Percentiles rank a stretch among this genome's conserved stretches.
phyloP scores from a whole-genome alignment of 257 asterid species.

The Jasminum sambac region DNA sequence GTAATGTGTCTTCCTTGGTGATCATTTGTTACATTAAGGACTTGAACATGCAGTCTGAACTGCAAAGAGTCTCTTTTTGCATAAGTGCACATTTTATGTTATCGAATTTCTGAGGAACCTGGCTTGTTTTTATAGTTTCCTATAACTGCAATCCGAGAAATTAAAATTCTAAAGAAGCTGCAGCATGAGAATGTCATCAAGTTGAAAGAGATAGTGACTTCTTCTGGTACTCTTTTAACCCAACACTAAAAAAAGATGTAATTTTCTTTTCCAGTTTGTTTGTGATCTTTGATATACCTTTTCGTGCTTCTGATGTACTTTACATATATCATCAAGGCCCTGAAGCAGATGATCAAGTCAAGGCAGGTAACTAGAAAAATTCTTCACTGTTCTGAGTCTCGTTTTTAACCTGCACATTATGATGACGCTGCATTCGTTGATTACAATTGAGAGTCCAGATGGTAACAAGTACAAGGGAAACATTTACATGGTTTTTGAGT shows the following conservation, averaged over 20 bases:
- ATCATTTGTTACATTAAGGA: background rate
- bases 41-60: slow-evolving; percentile 1
- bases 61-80: slow-evolving; percentile 15
- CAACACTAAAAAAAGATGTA: slow-evolving; percentile 12
- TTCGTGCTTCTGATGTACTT: slow-evolving; percentile 20
- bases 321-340: slow-evolving; percentile 56
- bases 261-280: slow-evolving; percentile 20
- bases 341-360: slow-evolving; percentile 63
- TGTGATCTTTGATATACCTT: slow-evolving; percentile 14
- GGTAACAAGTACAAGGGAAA: slow-evolving; percentile 77
- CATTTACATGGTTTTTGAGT: slow-evolving; percentile 97
- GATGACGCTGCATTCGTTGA: slow-evolving; percentile 19
- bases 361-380: slow-evolving; percentile 52
- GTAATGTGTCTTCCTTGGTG: slow-evolving; percentile 43
- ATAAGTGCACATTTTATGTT: slow-evolving; percentile 16
- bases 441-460: slow-evolving; percentile 45
- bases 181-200: slow-evolving; percentile 85
- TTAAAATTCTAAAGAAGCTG: slow-evolving; percentile 84
- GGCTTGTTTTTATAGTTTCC: slow-evolving; percentile 65
- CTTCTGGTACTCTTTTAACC: slow-evolving; percentile 60
- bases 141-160: slow-evolving; percentile 92
- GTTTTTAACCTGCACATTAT: slow-evolving; percentile 14
- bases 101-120: slow-evolving; percentile 21
- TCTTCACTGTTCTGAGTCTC: background rate
- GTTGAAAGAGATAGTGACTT: slow-evolving; percentile 93